phyloP scores from a whole-genome alignment of 1,284 basidiomycete genomes.

The Moesziomyces sp. region DNA sequence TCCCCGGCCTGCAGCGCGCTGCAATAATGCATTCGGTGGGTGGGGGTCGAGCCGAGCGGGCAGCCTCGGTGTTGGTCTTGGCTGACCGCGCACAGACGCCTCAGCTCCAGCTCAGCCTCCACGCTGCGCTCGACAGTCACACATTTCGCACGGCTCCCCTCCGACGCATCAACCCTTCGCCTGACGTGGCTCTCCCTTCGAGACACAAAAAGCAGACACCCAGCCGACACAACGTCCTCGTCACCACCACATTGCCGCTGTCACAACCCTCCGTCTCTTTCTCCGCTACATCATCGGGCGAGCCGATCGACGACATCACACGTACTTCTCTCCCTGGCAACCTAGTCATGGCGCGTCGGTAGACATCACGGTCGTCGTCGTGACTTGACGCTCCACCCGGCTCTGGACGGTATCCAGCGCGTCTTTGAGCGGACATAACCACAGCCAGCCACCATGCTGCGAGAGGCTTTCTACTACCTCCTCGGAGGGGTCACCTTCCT shows the following conservation, averaged over 20 bases:
- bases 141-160: not conserved
- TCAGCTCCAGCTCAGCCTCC: not conserved
- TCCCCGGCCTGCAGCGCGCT: constrained; percentile 6
- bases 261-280: not conserved
- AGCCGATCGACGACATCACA: not conserved
- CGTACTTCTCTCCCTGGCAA: not conserved
- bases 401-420: not conserved
- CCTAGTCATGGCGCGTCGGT: not conserved
- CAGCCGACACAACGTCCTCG: not conserved
- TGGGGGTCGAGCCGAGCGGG: not conserved
- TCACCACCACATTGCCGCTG: not conserved
- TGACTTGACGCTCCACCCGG: not conserved
- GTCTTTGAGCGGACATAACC: no score
- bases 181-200: not conserved
- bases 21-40: not conserved
- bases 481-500: constrained; percentile 66
- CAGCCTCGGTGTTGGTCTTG: not conserved
- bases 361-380: not conserved
- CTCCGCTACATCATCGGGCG: not conserved
- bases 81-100: not conserved
- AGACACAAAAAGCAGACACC: no score
- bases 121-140: not conserved
- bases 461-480: constrained; percentile 62
- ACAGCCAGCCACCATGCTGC: constrained; percentile 28
- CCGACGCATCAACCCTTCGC: not conserved